These are phyloP conservation scores for Dendrobium huoshanense DNA, from an alignment of 106 monocot genomes.

Conservation along the genomic window DNA sequence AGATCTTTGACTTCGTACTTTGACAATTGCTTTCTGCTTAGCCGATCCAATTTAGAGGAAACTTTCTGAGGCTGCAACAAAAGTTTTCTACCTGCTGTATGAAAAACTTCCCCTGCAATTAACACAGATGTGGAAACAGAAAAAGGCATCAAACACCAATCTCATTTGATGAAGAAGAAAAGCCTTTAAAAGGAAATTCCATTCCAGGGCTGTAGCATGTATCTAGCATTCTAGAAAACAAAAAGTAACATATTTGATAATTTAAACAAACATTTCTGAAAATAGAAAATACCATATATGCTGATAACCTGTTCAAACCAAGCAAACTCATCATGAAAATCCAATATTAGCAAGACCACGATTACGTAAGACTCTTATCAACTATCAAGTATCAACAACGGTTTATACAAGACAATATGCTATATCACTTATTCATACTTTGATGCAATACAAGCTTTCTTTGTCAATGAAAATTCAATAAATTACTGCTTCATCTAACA, in stretches of 20 bases:
- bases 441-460: neutral
- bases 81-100: conserved; percentile 12
- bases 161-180: neutral
- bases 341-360: neutral
- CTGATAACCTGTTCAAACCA: neutral
- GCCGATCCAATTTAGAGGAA: neutral
- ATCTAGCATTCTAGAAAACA: neutral
- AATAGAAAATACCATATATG: neutral
- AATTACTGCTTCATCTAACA: neutral
- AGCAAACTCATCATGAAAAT: neutral
- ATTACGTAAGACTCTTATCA: neutral
- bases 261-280: neutral
- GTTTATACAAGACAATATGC: neutral
- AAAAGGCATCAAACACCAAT: neutral
- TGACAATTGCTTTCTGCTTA: neutral
- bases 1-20: conserved; percentile 1
- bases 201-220: neutral
- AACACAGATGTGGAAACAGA: neutral
- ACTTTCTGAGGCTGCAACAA: neutral
- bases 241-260: neutral
- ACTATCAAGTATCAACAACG: conserved; percentile 1
- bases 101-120: conserved; percentile 5
- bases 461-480: neutral
- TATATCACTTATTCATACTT: neutral
- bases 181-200: neutral